Base-by-base conservation (phyloP, 1,284 basidiomycete genomes). In the Sporisorium sorghi region DNA sequence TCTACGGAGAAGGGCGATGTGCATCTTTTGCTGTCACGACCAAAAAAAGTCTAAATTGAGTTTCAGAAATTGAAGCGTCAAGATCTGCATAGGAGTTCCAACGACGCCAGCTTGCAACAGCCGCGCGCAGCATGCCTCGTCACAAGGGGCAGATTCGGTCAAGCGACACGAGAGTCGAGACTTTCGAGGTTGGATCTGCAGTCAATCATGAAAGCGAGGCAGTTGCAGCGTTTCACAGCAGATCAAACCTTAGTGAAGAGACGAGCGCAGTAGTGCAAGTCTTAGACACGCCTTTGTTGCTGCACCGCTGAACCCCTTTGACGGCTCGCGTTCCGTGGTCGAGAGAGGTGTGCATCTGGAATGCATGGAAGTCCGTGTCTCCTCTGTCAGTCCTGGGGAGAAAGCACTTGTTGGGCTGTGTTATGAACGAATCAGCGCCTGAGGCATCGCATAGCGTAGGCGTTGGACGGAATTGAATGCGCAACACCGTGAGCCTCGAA, bases 21-120 rank as follows among this genome's bases (percentile, higher is more conserved):
- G n/a, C n/a, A n/a, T n/a, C n/a, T n/a, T n/a, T n/a, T n/a, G n/a
- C n/a, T n/a, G n/a, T n/a, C n/a, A n/a, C n/a, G n/a, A n/a, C n/a
- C n/a, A n/a, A n/a, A n/a, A n/a, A n/a, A n/a, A n/a, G n/a, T n/a
- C n/a, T n/a, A n/a, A n/a, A n/a, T n/a, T n/a, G n/a, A n/a, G n/a
- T n/a, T n/a, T n/a, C n/a, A n/a, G n/a, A n/a, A n/a, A n/a, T n/a
- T n/a, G n/a, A n/a, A n/a, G n/a, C n/a, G n/a, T n/a, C n/a, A n/a
- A n/a, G n/a, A n/a, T n/a, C n/a, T n/a, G n/a, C n/a, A n/a, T 11
- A 43, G 60, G 60, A 56, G 49, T 51, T 43, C 60, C 53, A 32
- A 26, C 60, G 60, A 57, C 60, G 30, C 40, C n/a, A 40, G 37
- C n/a, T 19, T 40, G 37, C 5, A 19, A 19, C 37, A 40, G 35